Base-by-base conservation (phyloP, 345 rosid species). In the Brassica incana region DNA sequence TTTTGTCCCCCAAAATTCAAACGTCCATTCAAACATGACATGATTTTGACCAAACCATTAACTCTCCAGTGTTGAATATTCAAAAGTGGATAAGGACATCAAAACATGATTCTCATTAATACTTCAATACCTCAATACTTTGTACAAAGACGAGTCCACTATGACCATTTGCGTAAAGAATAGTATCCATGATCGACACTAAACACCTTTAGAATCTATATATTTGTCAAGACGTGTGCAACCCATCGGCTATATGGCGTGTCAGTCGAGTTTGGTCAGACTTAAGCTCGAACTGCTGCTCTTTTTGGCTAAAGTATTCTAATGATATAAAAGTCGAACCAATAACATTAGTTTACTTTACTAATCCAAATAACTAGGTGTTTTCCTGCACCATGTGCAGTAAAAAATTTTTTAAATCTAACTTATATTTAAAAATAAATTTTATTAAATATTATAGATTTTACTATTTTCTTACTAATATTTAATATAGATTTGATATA, bases 61-160 rank as follows among this genome's bases (percentile, higher is more conserved):
- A 79, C 15, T 73, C 74, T 43, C 65, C 82, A 73, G 67, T 67
- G 68, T 52, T 79, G 82, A 74, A 79, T 62, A 50, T 11, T 52
- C 16, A 33, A 68, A 73, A 74, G 74, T 67, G 59, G 82, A 79
- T 69, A 74, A 73, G 58, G 78, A 79, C 78, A 48, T 62, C 2
- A 12, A 30, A 15, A 32, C 14, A 36, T 38, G 14, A 32, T 79
- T 67, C 62, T 45, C 69, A 2, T 66, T 78, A 27, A 27, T 27
- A 27, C 67, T 52, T 52, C 59, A 5, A 5, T 50, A 50, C 5
- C 5, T 38, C 29, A 30, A 20, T 30, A 43, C 68, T 73, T 67
- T 66, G 18, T 33, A 73, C 73, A 25, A 67, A 67, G 69, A 43
- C 64, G 30, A 67, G 69, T 32, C 82, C 56, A 78, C 73, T 78